Base-by-base conservation (phyloP, 768 basidiomycete species). In the Lactarius sanguifluus region DNA sequence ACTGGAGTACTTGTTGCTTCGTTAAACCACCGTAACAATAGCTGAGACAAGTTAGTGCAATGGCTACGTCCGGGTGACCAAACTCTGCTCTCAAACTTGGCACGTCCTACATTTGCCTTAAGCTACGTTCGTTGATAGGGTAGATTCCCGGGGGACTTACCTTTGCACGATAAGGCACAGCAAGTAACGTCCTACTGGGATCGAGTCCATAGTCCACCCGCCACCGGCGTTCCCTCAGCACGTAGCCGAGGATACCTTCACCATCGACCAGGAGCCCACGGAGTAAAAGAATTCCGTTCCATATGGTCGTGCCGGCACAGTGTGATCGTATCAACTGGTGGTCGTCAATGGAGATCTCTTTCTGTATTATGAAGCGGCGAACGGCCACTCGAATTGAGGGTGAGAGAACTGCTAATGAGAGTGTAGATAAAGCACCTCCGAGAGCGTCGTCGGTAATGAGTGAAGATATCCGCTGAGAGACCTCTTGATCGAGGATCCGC, bases 151-250 rank as follows among this genome's bases (percentile, higher is more conserved):
- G 20, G 32, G 16, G 8, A 25, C 41, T 18, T 20, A 64, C 64
- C 62, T 72, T 85, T 0, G 83, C 84, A 32, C 79, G 75, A 64
- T 82, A 85, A 0, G 84, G 83, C 1, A 85, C 83, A 1, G 83
- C 82, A 0, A 84, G 76, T 68, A 81, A 73, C 0, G 82, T 77
- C 4, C 84, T 78, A 10, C 61, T 69, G 1, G 71, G 69, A 54
- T 81, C 80, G 6, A 83, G 76, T 1, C 84, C 83, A 65, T 82
- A 85, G 59, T 84, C 80, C 0, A 85, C 84, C 34, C 83, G 72
- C 81, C 82, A 85, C 8, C 82, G 77, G 52, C 75, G 76, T 40
- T 77, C 74, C 36, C 70, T 72, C 0, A 85, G 71, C 2, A 73
- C 72, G 57, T 79, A 78, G 2, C 72, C 40, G 3, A 85, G 72